Evolutionary conservation across 2,329 filamentous ascomycete genomes (phyloP), one percentile per base, ranked within the genome.

Genomic region (Rhynchosporium agropyri): DNA sequence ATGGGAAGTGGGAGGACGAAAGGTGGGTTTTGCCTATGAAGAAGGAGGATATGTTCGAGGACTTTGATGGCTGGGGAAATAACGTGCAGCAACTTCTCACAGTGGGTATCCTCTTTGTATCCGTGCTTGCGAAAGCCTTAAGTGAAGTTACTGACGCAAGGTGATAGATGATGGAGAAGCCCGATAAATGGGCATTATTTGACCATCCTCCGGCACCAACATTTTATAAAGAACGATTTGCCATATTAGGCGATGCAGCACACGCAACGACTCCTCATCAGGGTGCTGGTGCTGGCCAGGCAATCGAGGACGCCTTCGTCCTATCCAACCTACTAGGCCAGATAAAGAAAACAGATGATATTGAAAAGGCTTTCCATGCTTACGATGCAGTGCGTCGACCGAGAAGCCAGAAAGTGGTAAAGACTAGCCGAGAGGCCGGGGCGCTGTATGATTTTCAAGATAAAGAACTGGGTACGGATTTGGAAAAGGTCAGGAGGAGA

Each of bases 221-320:
- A 10, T 83, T 79, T 49, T 77, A 75, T 67, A 76, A 76, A 29
- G 77, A 76, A 7, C 75, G 79, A 0, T 68, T 82, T 29, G 79
- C 77, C 43, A 77, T 88, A 2, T 73, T 85, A 0, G 86, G 86
- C 13, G 86, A 89, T 69, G 84, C 86, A 0, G 86, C 86, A 0
- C 86, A 89, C 70, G 85, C 84, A 0, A 83, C 83, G 45, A 83
- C 84, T 0, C 86, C 86, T 0, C 82, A 84, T 45, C 82, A 85
- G 33, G 85, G 84, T 0, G 80, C 84, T 1, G 85, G 85, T 2
- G 81, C 83, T 0, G 83, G 83, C 1, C 79, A 86, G 68, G 83
- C 81, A 1, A 81, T 88, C 62, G 82, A 85, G 66, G 83, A 86
- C 63, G 76, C 74, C 1, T 75, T 76, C 15, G 73, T 80, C 2